phyloP scores from a whole-genome alignment of 2,329 filamentous ascomycete species.

The Sphaerulina musiva region DNA sequence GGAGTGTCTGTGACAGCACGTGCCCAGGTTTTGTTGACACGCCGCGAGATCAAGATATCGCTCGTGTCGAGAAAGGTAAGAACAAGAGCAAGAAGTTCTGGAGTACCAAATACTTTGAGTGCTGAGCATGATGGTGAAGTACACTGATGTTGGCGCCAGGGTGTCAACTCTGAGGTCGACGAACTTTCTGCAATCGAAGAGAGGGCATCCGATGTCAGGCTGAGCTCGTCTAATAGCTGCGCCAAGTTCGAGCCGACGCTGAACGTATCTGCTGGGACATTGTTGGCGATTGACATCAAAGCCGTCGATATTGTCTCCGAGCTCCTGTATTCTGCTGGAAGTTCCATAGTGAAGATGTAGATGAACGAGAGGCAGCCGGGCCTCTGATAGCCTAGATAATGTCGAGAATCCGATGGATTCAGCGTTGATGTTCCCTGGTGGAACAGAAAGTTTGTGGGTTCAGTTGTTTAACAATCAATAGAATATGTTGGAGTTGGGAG shows the following conservation, averaged over 20 bases:
- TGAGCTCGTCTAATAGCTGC: neutral
- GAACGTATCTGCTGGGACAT: neutral
- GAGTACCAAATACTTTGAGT: conserved; percentile 20
- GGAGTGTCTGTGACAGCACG: conserved; percentile 19
- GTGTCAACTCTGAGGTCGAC: neutral
- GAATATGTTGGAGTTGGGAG: too few species aligned
- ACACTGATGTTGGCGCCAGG: neutral
- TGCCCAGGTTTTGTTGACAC: conserved; percentile 19
- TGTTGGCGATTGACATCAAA: neutral
- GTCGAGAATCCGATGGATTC: too few species aligned
- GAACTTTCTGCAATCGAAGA: neutral
- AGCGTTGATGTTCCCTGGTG: too few species aligned
- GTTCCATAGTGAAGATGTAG: too few species aligned
- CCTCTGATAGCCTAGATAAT: too few species aligned
- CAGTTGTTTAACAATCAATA: too few species aligned
- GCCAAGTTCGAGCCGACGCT: neutral
- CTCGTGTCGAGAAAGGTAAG: conserved; percentile 19
- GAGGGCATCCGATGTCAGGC: neutral
- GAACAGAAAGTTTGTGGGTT: too few species aligned
- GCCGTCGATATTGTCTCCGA: too few species aligned
- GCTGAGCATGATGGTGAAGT: conserved; percentile 18
- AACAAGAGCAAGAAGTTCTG: conserved; percentile 25
- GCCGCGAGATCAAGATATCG: conserved; percentile 18
- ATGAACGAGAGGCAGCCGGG: too few species aligned
- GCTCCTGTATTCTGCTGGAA: too few species aligned